Conservation (phyloP, 2,329 filamentous ascomycete species). For the Phoma herbarum region DNA sequence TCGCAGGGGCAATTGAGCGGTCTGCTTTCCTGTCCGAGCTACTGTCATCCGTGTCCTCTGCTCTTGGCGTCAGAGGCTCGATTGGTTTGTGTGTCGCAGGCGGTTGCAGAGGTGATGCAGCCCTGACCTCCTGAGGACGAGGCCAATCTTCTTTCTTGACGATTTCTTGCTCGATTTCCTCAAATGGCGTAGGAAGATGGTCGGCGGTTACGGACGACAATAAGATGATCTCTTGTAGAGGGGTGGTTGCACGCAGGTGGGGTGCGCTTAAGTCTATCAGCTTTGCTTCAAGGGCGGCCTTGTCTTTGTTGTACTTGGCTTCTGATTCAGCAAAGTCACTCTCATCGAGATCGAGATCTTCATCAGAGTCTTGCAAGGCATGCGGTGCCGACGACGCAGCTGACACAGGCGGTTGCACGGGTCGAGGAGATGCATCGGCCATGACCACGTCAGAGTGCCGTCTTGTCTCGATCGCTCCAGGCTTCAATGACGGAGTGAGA, state of each 20-base stretch:
- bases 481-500: constrained; percentile 36
- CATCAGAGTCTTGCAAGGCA: constrained; percentile 54
- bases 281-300: constrained; percentile 55
- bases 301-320: constrained; percentile 57
- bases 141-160: constrained; percentile 32
- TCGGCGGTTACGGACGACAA: constrained; percentile 51
- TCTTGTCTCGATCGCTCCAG: constrained; percentile 40
- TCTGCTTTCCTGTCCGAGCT: constrained; percentile 37
- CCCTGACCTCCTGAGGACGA: constrained; percentile 27
- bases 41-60: constrained; percentile 47
- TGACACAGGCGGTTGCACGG: constrained; percentile 40
- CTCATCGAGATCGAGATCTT: constrained; percentile 58
- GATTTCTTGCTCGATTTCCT: constrained; percentile 14
- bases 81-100: constrained; percentile 29
- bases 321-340: constrained; percentile 57
- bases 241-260: constrained; percentile 55
- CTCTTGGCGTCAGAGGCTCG: constrained; percentile 48
- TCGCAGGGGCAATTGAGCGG: constrained; percentile 44
- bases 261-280: constrained; percentile 54
- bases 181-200: constrained; percentile 37
- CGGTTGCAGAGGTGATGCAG: constrained; percentile 23
- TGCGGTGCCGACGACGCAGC: constrained; percentile 45
- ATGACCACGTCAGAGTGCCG: constrained; percentile 48
- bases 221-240: constrained; percentile 55
- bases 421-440: constrained; percentile 43